Conservation (phyloP, 2,329 filamentous ascomycete species). For the Clonostachys chloroleuca region DNA sequence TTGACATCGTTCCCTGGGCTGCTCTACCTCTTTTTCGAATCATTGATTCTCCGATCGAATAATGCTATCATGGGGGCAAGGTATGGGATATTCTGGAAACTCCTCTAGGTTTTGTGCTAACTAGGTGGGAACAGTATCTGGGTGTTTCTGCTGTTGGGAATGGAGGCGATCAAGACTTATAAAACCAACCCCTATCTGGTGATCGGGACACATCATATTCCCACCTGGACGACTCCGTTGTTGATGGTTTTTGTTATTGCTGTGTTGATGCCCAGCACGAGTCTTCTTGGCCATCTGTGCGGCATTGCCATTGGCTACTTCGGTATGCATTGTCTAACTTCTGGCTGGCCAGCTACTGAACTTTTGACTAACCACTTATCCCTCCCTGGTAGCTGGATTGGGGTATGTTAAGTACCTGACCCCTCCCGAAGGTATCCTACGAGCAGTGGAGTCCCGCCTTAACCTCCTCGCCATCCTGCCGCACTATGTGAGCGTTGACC, state of each 20-base stretch:
- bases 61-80: slow-evolving; percentile 77
- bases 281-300: slow-evolving; percentile 81
- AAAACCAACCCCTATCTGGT: slow-evolving; percentile 75
- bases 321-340: slow-evolving; percentile 49
- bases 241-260: slow-evolving; percentile 69
- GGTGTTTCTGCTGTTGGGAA: slow-evolving; percentile 83
- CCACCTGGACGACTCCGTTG: slow-evolving; percentile 90
- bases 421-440: slow-evolving; percentile 80
- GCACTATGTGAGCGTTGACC: slow-evolving; percentile 90
- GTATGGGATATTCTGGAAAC: slow-evolving; percentile 33
- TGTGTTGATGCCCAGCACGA: slow-evolving; percentile 75
- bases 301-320: slow-evolving; percentile 82
- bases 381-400: slow-evolving; percentile 58
- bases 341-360: background rate
- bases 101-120: background rate
- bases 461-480: slow-evolving; percentile 81
- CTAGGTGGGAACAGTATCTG: slow-evolving; percentile 61
- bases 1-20: slow-evolving; percentile 78
- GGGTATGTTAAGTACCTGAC: slow-evolving; percentile 87
- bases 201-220: slow-evolving; percentile 62
- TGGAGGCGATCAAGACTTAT: slow-evolving; percentile 83
- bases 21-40: slow-evolving; percentile 77
- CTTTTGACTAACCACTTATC: slow-evolving; percentile 3
- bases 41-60: slow-evolving; percentile 65
- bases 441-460: slow-evolving; percentile 85